phyloP scores from a whole-genome alignment of 148 eudicot genomes.

The Cornus florida region DNA sequence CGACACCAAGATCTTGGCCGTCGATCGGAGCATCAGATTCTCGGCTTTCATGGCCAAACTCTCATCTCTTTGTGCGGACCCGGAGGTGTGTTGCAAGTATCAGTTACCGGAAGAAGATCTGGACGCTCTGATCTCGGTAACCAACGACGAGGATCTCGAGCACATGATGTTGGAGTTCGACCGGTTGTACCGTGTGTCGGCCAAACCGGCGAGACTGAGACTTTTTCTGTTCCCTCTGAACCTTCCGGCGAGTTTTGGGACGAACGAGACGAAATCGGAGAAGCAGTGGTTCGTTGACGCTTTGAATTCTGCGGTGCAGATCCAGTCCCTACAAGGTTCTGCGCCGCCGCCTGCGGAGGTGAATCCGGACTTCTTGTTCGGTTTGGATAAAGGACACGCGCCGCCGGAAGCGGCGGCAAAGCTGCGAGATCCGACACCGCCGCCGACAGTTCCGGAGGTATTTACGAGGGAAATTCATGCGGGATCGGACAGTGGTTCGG shows the following conservation, averaged over 20 bases:
- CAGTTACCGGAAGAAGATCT: slow-evolving; percentile 80
- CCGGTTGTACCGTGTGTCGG: slow-evolving; percentile 29
- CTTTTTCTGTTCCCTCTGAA: slow-evolving; percentile 45
- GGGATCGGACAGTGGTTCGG: slow-evolving; percentile 13
- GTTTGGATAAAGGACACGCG: slow-evolving; percentile 45
- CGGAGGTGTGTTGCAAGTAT: slow-evolving; percentile 40
- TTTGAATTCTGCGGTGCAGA: slow-evolving; percentile 29
- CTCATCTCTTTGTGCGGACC: slow-evolving; percentile 11
- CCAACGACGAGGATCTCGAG: slow-evolving; percentile 69
- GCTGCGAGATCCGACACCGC: slow-evolving; percentile 3
- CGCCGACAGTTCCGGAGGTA: slow-evolving; percentile 17
- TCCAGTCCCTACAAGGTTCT: not conserved
- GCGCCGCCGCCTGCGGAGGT: slow-evolving; percentile 12
- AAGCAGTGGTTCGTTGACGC: slow-evolving; percentile 51
- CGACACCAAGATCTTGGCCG: slow-evolving; percentile 59
- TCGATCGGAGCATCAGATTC: slow-evolving; percentile 42
- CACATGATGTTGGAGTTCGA: slow-evolving; percentile 77
- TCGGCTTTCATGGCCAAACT: slow-evolving; percentile 32
- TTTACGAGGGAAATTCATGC: not conserved
- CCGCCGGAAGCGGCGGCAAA: not conserved
- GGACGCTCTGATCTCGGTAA: slow-evolving; percentile 69
- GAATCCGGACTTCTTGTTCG: slow-evolving; percentile 59
- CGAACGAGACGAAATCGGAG: slow-evolving; percentile 28
- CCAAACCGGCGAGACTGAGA: slow-evolving; percentile 53
- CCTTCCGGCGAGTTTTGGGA: slow-evolving; percentile 19